These are phyloP conservation scores for Nakazawaea sp. DNA, from an alignment of 805 yeast species.

Conservation along the genomic window DNA sequence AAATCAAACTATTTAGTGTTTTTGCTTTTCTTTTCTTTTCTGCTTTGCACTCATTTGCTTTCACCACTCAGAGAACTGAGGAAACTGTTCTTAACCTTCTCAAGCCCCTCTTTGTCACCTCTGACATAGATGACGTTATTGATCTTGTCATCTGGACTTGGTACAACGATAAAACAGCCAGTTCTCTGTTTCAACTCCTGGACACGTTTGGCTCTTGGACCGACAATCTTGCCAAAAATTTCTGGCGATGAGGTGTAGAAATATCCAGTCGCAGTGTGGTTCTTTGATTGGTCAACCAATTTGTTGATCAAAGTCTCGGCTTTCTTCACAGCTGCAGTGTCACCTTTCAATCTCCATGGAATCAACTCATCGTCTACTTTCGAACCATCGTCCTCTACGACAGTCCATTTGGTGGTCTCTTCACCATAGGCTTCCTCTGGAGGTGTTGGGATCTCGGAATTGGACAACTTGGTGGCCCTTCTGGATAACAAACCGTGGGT, in stretches of 20 bases:
- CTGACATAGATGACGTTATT: constrained; percentile 50
- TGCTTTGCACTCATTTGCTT: too few relatives aligned
- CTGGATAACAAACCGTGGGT: constrained; percentile 46
- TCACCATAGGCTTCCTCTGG: constrained; percentile 39
- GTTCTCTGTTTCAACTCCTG: constrained; percentile 53
- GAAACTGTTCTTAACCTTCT: constrained; percentile 33
- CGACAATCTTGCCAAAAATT: constrained; percentile 59
- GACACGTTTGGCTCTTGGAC: constrained; percentile 68
- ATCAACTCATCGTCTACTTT: constrained; percentile 26
- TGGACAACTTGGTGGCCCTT: constrained; percentile 42
- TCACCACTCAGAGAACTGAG: constrained; percentile 6
- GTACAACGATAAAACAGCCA: constrained; percentile 55
- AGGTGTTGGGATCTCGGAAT: constrained; percentile 31
- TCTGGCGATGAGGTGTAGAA: constrained; percentile 48
- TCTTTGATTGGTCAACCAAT: constrained; percentile 38
- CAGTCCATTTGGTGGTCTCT: constrained; percentile 39
- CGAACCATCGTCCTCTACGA: constrained; percentile 26
- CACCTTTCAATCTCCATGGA: constrained; percentile 66
- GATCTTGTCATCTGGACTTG: constrained; percentile 46
- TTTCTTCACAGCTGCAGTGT: constrained; percentile 38
- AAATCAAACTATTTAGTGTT: too few relatives aligned
- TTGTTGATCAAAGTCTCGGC: constrained; percentile 46
- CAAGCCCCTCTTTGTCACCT: constrained; percentile 53
- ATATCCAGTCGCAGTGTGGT: constrained; percentile 49
- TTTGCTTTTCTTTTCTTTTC: too few relatives aligned